Evolutionary conservation across 495 filamentous ascomycete species (phyloP).

Genomic region (Xylaria bambusicola): DNA sequence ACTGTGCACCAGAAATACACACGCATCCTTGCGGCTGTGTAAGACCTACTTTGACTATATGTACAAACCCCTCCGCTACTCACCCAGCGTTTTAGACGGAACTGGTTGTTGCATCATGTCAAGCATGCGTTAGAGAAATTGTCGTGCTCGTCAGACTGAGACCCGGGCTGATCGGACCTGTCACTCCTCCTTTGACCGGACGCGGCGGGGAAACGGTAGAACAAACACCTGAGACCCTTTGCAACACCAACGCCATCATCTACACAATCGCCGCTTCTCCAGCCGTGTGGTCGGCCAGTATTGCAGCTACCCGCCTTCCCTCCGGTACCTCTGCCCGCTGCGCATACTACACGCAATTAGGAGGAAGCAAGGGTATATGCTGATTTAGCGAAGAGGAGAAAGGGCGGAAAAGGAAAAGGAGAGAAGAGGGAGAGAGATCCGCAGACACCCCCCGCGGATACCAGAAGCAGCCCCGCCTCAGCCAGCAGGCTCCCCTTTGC

Average conservation of each 20-base stretch:
- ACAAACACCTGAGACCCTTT: constrained; percentile 4
- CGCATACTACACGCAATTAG: background rate
- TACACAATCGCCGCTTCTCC: background rate
- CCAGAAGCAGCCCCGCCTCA: constrained; percentile 10
- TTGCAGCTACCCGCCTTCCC: background rate
- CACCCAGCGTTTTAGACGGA: too few species aligned
- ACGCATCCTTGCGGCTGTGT: constrained; percentile 1
- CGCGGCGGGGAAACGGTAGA: background rate
- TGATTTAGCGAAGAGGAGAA: background rate
- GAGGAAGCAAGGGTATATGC: background rate
- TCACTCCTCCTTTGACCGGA: background rate
- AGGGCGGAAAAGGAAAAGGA: background rate
- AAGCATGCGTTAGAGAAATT: background rate
- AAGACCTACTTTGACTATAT: background rate
- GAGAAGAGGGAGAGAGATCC: constrained; percentile 5
- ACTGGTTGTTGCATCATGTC: too few species aligned
- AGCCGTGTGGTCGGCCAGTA: background rate
- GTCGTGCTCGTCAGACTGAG: constrained; percentile 4
- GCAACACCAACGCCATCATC: constrained; percentile 8
- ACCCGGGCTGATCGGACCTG: background rate
- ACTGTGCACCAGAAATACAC: background rate
- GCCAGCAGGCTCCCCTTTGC: background rate
- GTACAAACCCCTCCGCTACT: constrained; percentile 5
- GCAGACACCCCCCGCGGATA: background rate
- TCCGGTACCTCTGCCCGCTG: too few species aligned